Evolutionary conservation across 1,139 yeast genomes (phyloP).

Genomic region (Suhomyces yuchorum): DNA sequence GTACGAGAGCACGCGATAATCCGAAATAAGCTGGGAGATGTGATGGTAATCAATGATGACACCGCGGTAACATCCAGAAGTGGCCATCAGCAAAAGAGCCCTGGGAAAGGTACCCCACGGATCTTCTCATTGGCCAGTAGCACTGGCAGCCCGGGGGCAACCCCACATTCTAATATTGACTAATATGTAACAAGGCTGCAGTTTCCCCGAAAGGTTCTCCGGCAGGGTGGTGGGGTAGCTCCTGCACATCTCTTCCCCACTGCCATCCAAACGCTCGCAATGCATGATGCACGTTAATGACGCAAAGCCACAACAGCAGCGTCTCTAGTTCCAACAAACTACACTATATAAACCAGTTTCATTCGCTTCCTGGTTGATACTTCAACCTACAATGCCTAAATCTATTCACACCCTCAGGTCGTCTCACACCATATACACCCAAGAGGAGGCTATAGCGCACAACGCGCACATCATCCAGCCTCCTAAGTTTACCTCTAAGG

Average conservation of each 20-base stretch:
- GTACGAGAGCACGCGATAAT: not conserved
- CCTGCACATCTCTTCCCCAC: not conserved
- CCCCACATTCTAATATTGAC: not conserved
- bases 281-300: not conserved
- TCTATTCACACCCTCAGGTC: conserved; percentile 10
- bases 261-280: not conserved
- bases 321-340: not conserved
- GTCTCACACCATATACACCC: conserved; percentile 10
- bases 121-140: not conserved
- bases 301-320: not conserved
- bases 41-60: not conserved
- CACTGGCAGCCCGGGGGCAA: not conserved
- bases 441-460: conserved; percentile 25
- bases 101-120: not conserved
- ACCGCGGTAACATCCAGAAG: not conserved
- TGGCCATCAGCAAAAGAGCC: too few relatives aligned
- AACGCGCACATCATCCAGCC: conserved; percentile 35
- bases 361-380: not conserved
- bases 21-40: not conserved
- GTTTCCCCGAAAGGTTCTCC: not conserved
- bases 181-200: not conserved
- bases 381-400: conserved; percentile 1
- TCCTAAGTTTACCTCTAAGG: conserved; percentile 18
- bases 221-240: not conserved
- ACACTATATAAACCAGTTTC: not conserved